phyloP scores from a whole-genome alignment of 2,329 filamentous ascomycete species.

The Falciphora oryzae region DNA sequence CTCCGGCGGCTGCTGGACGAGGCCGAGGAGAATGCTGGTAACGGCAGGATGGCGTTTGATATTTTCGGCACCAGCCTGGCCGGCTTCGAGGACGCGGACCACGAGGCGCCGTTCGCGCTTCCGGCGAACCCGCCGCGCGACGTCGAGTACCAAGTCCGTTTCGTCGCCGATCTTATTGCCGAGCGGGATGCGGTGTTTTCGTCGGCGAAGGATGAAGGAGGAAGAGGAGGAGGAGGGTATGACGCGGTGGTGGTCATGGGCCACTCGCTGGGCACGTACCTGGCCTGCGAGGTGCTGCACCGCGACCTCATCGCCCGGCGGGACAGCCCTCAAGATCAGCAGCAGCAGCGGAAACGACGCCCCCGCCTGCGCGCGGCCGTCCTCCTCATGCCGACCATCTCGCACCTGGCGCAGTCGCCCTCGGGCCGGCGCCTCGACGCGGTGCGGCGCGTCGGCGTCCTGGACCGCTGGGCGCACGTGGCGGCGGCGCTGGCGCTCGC shows the following conservation, averaged over 20 bases:
- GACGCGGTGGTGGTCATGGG: slow-evolving; percentile 62
- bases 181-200: slow-evolving; percentile 9
- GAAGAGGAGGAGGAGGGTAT: slow-evolving; percentile 25
- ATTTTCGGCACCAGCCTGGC: slow-evolving; percentile 53
- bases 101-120: slow-evolving; percentile 35
- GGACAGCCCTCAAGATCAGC: background rate
- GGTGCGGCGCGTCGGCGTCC: slow-evolving; percentile 34
- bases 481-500: slow-evolving; percentile 36
- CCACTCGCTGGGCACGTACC: slow-evolving; percentile 70
- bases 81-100: slow-evolving; percentile 51
- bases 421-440: slow-evolving; percentile 48
- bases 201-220: slow-evolving; percentile 13
- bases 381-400: slow-evolving; percentile 68
- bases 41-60: slow-evolving; percentile 35
- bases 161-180: slow-evolving; percentile 33
- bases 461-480: slow-evolving; percentile 35
- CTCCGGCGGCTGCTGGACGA: slow-evolving; percentile 49
- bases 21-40: slow-evolving; percentile 22
- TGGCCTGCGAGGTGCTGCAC: slow-evolving; percentile 62
- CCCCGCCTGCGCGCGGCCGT: slow-evolving; percentile 44
- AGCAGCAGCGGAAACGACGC: slow-evolving; percentile 4
- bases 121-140: slow-evolving; percentile 38
- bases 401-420: slow-evolving; percentile 60
- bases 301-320: slow-evolving; percentile 34
- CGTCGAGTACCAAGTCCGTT: slow-evolving; percentile 48